Evolutionary conservation across 2,329 filamentous ascomycete genomes (phyloP).

Genomic region (Trichophyton simii): DNA sequence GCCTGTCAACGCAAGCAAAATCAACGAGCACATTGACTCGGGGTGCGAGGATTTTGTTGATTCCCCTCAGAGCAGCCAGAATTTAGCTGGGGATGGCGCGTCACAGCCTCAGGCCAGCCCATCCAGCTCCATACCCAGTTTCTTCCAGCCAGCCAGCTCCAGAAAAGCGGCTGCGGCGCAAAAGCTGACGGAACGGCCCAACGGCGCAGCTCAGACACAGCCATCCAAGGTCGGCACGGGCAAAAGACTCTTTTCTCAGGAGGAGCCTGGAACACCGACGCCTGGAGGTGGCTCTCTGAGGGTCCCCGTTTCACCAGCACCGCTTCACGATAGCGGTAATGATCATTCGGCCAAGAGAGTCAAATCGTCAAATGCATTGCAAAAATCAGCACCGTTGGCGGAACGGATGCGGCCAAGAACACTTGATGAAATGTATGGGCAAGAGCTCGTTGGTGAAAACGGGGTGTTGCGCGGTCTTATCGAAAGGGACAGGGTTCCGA

Average conservation of each 20-base stretch:
- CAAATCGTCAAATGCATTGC: slow-evolving; percentile 46
- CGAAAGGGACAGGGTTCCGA: slow-evolving; percentile 72
- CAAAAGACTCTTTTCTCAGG: slow-evolving; percentile 1
- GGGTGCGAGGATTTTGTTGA: slow-evolving; percentile 58
- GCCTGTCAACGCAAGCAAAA: slow-evolving; percentile 56
- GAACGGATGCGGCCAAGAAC: slow-evolving; percentile 83
- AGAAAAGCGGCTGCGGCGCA: slow-evolving; percentile 4
- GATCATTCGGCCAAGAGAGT: slow-evolving; percentile 44
- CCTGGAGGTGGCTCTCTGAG: not conserved
- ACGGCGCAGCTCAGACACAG: not conserved
- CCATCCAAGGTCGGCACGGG: not conserved
- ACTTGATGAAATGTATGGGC: slow-evolving; percentile 77
- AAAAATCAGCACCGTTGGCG: slow-evolving; percentile 68
- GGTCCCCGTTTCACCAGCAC: not conserved
- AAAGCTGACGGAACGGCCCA: not conserved
- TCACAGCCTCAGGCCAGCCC: slow-evolving; percentile 32
- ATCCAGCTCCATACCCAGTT: slow-evolving; percentile 30
- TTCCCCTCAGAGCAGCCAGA: slow-evolving; percentile 23
- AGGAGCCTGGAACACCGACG: not conserved
- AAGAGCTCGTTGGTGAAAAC: slow-evolving; percentile 73
- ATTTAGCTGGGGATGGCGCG: slow-evolving; percentile 16
- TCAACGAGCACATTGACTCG: slow-evolving; percentile 87
- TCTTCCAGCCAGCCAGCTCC: slow-evolving; percentile 10
- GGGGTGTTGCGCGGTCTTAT: slow-evolving; percentile 83
- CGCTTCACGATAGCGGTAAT: not conserved